Evolutionary conservation across 805 yeast genomes (phyloP), one percentile per base, ranked within the genome.

Genomic region (Candida multigemmis): DNA sequence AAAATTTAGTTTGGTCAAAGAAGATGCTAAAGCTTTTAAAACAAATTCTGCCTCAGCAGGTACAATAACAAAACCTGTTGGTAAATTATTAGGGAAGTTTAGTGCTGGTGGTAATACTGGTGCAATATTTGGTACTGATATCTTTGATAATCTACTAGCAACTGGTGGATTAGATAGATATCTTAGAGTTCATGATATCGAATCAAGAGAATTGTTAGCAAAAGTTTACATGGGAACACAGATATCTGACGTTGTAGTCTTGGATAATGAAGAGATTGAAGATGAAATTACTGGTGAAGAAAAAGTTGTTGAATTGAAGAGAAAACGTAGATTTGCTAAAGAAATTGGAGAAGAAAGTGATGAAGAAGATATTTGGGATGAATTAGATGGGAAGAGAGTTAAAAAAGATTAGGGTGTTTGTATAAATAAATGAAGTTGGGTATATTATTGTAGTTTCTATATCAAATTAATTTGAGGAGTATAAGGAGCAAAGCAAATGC

Each of bases 131-230:
- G 77, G 86, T 1, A 74, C 80, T 23, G 65, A 62, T 31, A 54
- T 68, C 3, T 32, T 34, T 7, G 50, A 58, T 4, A 61, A 63
- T 7, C 45, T 78, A 16, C 43, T 87, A 6, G 75, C 76, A 2
- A 65, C 83, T 12, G 96, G 94, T 23, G 94, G 96, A 0, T 65
- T 87, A 13, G 98, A 91, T 46, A 67, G 95, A 42, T 89, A 85
- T 42, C 63, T 84, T 15, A 68, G 96, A 32, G 83, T 82, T 3
- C 89, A 71, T 51, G 79, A 85, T 34, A 46, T 74, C 4, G 56
- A 55, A 2, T 53, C 74, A 1, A 65, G 93, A 27, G 69, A 71
- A 23, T 59, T 73, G 25, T 52, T 73, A 7, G 85, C 74, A 6
- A 85, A 85, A 44, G 80, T 83, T 4, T 89, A 71, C 41, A 43